Base-by-base conservation (phyloP, 176 grass and related monocot species). In the Zoysia japonica region DNA sequence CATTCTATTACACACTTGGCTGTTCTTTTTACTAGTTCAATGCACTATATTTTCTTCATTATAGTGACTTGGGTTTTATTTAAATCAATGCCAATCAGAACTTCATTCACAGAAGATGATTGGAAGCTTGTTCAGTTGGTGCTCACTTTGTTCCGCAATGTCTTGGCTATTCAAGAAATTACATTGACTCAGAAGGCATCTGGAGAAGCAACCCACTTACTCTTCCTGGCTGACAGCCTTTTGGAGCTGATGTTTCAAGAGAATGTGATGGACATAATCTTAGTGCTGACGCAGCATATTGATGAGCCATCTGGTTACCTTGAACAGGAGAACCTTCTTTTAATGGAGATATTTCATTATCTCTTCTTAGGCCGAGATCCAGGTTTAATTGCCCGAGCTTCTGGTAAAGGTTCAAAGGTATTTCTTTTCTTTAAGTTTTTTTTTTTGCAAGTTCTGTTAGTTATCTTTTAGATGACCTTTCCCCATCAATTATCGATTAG, bases 41-140 rank as follows among this genome's bases (percentile, higher is more conserved):
- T 7, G 17, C 2, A 16, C 11, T 70, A 48, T 69, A 63, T 79
- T 40, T 74, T 57, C 45, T 88, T 62, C 41, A 61, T 20, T 64
- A 49, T 75, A 65, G 13, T 65, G 45, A 71, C 56, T 75, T 65
- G 52, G 75, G 9, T 41, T 65, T 84, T 88, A 55, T 35, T 72
- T 68, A 78, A 28, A 28, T 79, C 63, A 63, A 78, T 88, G 63
- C 5, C 20, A 67, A 84, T 63, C 89, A 97, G 95, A 75, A 67
- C 85, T 80, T 72, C 71, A 63, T 97, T 97, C 80, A 87, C 91
- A 49, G 95, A 97, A 87, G 95, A 97, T 74, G 94, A 97, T 45
- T 97, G 94, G 94, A 97, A 97, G 66, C 66, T 97, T 68, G 94
- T 97, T 85, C 94, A 97, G 77, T 65, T 97, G 81, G 89, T 97